phyloP scores from a whole-genome alignment of 148 eudicot species.

The Pharnaceum exiguum region DNA sequence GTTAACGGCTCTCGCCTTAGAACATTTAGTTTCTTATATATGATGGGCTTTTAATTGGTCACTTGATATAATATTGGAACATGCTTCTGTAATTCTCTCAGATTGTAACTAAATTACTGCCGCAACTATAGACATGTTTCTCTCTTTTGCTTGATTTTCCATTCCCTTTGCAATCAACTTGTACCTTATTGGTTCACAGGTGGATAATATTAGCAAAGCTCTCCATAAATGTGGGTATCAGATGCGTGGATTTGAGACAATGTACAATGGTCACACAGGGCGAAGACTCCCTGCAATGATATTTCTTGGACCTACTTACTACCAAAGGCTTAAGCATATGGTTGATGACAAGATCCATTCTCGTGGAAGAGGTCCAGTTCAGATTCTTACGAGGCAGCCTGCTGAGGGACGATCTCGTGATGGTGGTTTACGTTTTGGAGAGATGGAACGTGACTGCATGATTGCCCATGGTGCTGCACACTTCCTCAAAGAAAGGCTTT shows the following conservation, averaged over 20 bases:
- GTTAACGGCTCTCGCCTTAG: too few relatives aligned
- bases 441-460: constrained; percentile 99
- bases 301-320: constrained; percentile 96
- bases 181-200: constrained; percentile 26
- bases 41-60: too few relatives aligned
- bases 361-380: constrained; percentile 97
- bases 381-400: constrained; percentile 93
- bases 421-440: constrained; percentile 96
- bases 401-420: constrained; percentile 98
- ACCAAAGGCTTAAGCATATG: constrained; percentile 97
- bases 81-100: too few relatives aligned
- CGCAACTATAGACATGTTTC: too few relatives aligned
- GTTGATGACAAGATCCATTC: constrained; percentile 98
- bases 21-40: too few relatives aligned
- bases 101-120: too few relatives aligned
- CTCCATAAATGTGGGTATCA: constrained; percentile 98
- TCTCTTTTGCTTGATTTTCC: neutral
- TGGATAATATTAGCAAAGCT: constrained; percentile 95
- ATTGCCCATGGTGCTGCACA: constrained; percentile 99
- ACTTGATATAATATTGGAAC: too few relatives aligned
- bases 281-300: constrained; percentile 78
- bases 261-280: constrained; percentile 99
- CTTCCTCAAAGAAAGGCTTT: constrained; percentile 89
- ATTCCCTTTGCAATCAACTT: neutral
- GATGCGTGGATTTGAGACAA: constrained; percentile 98